Evolutionary conservation across 257 asterid genomes (phyloP).

Genomic region (Salvia splendens): DNA sequence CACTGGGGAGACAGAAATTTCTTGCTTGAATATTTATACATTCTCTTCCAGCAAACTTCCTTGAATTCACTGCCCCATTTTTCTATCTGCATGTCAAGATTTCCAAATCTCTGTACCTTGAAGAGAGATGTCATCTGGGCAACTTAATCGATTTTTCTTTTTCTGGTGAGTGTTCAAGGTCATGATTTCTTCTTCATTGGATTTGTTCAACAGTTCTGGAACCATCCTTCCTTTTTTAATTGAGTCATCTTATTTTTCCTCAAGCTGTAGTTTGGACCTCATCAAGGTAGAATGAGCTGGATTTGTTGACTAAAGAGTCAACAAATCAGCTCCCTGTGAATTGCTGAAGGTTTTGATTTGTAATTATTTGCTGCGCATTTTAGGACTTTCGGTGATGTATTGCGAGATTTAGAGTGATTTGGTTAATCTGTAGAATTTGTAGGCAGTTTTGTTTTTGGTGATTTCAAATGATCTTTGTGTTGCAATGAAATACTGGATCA

Average conservation of each 20-base stretch:
- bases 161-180: slow-evolving; percentile 27
- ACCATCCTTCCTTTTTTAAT: background rate
- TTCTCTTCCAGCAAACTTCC: slow-evolving; percentile 29
- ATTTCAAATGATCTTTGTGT: slow-evolving; percentile 25
- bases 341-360: slow-evolving; percentile 25
- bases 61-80: slow-evolving; percentile 35
- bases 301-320: slow-evolving; percentile 49
- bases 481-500: slow-evolving; percentile 23
- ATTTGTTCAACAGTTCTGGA: slow-evolving; percentile 37
- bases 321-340: slow-evolving; percentile 31
- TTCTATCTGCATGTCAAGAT: slow-evolving; percentile 38
- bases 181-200: slow-evolving; percentile 34
- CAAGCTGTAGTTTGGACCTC: slow-evolving; percentile 12
- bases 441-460: slow-evolving; percentile 18
- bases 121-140: slow-evolving; percentile 41
- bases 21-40: slow-evolving; percentile 45
- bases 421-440: background rate
- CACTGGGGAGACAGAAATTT: slow-evolving; percentile 39
- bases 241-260: background rate
- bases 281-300: slow-evolving; percentile 6
- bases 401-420: slow-evolving; percentile 25
- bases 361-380: slow-evolving; percentile 28
- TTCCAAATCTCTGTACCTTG: slow-evolving; percentile 31
- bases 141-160: background rate
- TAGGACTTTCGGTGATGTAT: background rate